A percentile compares a stretch with the other conserved stretches of the same genome.
phyloP scores from a whole-genome alignment of 331 rosid species.

The Quercus lobata region DNA sequence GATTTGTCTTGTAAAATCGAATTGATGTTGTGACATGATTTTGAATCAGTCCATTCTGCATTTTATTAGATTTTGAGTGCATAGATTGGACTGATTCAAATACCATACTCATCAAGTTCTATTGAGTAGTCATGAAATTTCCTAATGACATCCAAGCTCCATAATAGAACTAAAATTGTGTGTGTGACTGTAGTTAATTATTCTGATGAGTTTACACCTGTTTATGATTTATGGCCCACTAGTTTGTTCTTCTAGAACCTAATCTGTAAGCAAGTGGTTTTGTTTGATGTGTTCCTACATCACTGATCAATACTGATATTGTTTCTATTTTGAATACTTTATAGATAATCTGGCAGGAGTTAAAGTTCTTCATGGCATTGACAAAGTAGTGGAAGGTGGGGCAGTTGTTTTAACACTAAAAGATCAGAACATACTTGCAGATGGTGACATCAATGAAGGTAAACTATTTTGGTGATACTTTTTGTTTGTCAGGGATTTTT shows the following conservation, averaged over 20 bases:
- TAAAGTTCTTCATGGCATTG: slow-evolving; percentile 94
- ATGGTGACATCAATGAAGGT: slow-evolving; percentile 88
- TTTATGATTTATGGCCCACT: neutral
- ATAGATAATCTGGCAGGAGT: slow-evolving; percentile 75
- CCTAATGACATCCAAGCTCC: neutral
- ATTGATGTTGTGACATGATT: neutral
- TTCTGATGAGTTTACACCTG: neutral
- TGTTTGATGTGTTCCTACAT: neutral
- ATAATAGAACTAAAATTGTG: neutral
- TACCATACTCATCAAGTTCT: neutral
- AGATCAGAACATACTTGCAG: slow-evolving; percentile 87
- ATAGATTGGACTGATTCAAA: neutral
- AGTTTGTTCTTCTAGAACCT: neutral
- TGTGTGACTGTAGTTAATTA: neutral
- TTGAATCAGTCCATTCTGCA: neutral
- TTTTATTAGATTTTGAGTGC: neutral
- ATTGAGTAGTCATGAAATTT: neutral
- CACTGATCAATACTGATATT: neutral
- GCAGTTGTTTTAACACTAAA: slow-evolving; percentile 91
- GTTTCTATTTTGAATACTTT: slow-evolving; percentile 6
- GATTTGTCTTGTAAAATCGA: neutral
- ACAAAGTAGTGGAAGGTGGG: slow-evolving; percentile 91
- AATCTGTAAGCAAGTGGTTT: neutral
- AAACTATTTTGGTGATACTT: slow-evolving; percentile 14
- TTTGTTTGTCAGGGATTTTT: slow-evolving; percentile 16